Conservation (phyloP, 495 filamentous ascomycete genomes). For the Penicillium mononematosum region DNA sequence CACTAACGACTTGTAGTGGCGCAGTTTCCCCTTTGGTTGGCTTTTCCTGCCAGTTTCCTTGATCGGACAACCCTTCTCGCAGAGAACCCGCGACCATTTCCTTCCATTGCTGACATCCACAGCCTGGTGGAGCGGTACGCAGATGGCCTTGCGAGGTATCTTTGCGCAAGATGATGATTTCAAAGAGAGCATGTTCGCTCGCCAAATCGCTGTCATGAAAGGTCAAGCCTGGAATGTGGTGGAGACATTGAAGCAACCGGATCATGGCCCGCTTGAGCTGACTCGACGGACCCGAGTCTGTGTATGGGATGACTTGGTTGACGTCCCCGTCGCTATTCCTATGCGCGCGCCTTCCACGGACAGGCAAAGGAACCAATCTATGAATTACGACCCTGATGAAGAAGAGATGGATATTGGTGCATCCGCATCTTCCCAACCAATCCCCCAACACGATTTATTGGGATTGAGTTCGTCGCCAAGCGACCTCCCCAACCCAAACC, state of each 20-base stretch:
- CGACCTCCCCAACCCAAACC: conserved; percentile 76
- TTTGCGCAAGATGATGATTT: conserved; percentile 94
- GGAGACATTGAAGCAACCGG: conserved; percentile 86
- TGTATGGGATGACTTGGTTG: conserved; percentile 97
- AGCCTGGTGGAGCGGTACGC: conserved; percentile 95
- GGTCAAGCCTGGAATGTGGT: conserved; percentile 99
- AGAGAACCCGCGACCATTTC: conserved; percentile 90
- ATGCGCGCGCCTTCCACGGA: conserved; percentile 75
- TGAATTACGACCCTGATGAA: conserved; percentile 49
- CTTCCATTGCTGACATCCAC: conserved; percentile 90
- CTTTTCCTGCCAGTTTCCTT: conserved; percentile 94
- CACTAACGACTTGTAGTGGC: conserved; percentile 53
- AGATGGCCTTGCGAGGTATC: conserved; percentile 74
- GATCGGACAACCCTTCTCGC: conserved; percentile 93
- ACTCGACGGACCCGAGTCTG: conserved; percentile 87
- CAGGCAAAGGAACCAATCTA: conserved; percentile 61
- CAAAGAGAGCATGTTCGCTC: conserved; percentile 95
- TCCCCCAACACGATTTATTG: conserved; percentile 69
- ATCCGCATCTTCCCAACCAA: conserved; percentile 58
- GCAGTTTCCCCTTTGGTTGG: conserved; percentile 97
- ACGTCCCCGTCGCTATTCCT: conserved; percentile 90
- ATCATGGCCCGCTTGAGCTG: conserved; percentile 91
- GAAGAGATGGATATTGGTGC: conserved; percentile 94
- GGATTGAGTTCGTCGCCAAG: conserved; percentile 59
- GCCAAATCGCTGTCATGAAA: conserved; percentile 98